Evolutionary conservation across 2,329 filamentous ascomycete genomes (phyloP), one percentile per base, ranked within the genome.

Genomic region (Stromatinia cepivora): DNA sequence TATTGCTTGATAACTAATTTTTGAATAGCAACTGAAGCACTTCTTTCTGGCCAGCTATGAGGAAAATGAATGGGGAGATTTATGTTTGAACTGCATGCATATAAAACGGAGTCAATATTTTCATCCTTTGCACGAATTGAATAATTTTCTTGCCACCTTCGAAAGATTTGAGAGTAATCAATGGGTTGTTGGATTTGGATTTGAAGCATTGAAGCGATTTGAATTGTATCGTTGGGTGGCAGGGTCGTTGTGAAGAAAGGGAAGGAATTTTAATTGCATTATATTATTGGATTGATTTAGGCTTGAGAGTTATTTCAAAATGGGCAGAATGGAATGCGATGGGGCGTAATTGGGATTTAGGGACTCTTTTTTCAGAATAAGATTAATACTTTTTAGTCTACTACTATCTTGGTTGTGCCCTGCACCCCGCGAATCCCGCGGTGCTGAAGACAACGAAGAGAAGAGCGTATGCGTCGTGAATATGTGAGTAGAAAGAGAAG

Each of bases 41-140:
- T 94, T 72, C 83, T 94, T 66, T 92, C 91, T 61, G 92, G 92
- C 64, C 89, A 93, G 78, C 81, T 94, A 75, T 94, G 36, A 11
- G n/a, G 22, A 2, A 63, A 50, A 48, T 22, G 45, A 52, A 63
- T 36, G 31, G 31, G 36, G 8, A 52, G 31, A n/a, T 66, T 66
- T 36, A 31, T 36, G 25, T 46, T 58, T 45, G 25, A 45, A n/a
- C 17, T 66, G 22, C 42, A 45, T 56, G 53, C 63, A 57, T 58
- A 66, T 66, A 66, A 56, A 58, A 66, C n/a, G 64, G 64, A 66
- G 64, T 66, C 50, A 13, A 25, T 50, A 3, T 36, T 63, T 48
- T 50, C 28, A 62, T 36, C 31, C 25, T 46, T 46, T 62, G 28
- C 28, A 62, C 45, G 31, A 39, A 20, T 52, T 63, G 31, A 25